These are phyloP conservation scores for Elsinoe fawcettii DNA, from an alignment of 2,329 filamentous ascomycete species.

Conservation along the genomic window DNA sequence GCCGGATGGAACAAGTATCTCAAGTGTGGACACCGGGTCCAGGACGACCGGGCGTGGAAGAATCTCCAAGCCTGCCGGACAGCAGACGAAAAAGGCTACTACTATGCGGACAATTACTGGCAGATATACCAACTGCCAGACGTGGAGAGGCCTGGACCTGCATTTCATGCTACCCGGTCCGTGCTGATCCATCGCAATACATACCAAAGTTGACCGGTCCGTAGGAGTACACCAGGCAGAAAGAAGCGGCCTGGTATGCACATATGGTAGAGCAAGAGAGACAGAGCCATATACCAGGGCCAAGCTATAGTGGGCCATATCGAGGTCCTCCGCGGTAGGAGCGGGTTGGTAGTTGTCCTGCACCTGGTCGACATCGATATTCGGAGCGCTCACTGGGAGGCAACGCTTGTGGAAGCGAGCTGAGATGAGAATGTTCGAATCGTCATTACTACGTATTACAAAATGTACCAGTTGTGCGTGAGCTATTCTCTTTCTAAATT, in stretches of 20 bases:
- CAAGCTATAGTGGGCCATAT: not conserved
- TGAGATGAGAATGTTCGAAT: not conserved
- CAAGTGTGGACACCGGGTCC: not conserved
- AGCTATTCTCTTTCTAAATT: not conserved
- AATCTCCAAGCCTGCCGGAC: not conserved
- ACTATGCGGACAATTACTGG: not conserved
- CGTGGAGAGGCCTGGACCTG: not conserved
- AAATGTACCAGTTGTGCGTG: not conserved
- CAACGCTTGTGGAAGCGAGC: not conserved
- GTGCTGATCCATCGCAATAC: not conserved
- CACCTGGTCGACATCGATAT: too few species aligned
- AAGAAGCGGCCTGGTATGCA: not conserved
- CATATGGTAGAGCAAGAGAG: not conserved
- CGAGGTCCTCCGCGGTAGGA: not conserved
- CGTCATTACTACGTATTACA: not conserved
- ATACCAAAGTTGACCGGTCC: too few species aligned
- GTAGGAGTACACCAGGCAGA: not conserved
- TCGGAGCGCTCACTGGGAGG: too few species aligned
- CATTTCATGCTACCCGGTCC: not conserved
- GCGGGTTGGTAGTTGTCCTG: not conserved
- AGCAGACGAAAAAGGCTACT: not conserved
- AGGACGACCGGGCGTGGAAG: not conserved
- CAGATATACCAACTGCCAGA: not conserved
- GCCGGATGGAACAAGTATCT: not conserved
- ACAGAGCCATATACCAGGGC: not conserved